A percentile compares a stretch with the other conserved stretches of the same genome.
Evolutionary conservation across 148 eudicot species (phyloP).

Genomic region (Diospyros kaki): DNA sequence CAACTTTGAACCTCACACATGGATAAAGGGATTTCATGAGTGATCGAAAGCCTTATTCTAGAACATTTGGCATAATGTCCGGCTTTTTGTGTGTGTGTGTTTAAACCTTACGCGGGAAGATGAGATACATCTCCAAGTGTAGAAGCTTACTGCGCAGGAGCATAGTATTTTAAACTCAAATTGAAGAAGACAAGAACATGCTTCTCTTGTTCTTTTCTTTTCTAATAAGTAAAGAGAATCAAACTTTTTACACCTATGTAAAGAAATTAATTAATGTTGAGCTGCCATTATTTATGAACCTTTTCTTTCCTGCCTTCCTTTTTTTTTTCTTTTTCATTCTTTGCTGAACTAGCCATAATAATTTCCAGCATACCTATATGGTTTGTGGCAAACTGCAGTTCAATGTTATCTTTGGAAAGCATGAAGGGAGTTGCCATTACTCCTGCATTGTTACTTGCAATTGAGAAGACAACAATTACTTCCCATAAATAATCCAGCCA

Average conservation of each 20-base stretch:
- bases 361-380: slow-evolving; percentile 45
- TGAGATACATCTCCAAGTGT: too few species aligned
- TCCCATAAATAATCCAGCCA: not conserved
- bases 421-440: slow-evolving; percentile 77
- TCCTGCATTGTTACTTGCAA: slow-evolving; percentile 82
- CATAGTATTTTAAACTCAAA: not conserved
- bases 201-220: too few species aligned
- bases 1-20: not conserved
- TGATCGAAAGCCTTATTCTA: too few species aligned
- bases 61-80: not conserved
- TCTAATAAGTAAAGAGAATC: too few species aligned
- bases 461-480: not conserved
- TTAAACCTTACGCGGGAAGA: not conserved
- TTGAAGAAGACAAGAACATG: too few species aligned
- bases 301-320: too few species aligned
- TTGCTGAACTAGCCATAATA: not conserved
- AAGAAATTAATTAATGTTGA: too few species aligned
- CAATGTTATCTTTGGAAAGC: slow-evolving; percentile 81
- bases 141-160: not conserved
- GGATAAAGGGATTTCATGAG: too few species aligned
- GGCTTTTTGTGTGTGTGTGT: not conserved
- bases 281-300: too few species aligned
- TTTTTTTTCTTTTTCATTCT: not conserved
- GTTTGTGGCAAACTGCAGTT: slow-evolving; percentile 88
- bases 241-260: too few species aligned